These are phyloP conservation scores for Castanospermum australe DNA, from an alignment of 306 rosid species.

Conservation along the genomic window DNA sequence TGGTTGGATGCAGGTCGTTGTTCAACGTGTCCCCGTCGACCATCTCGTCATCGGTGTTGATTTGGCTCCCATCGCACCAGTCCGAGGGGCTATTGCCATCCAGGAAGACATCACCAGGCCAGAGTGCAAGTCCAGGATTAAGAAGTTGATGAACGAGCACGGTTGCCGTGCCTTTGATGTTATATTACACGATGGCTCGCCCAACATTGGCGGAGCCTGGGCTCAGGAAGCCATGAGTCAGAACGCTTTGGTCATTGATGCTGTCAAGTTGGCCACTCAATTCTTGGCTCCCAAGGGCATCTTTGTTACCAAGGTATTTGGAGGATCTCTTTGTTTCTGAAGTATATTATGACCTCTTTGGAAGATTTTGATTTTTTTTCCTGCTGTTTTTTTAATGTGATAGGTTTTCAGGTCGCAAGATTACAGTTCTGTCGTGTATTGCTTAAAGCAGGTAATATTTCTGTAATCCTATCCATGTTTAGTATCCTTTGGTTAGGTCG, in stretches of 20 bases:
- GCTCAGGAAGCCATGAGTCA: slow-evolving; percentile 88
- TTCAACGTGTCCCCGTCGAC: slow-evolving; percentile 73
- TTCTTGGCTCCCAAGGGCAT: slow-evolving; percentile 81
- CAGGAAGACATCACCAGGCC: slow-evolving; percentile 84
- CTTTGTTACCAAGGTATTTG: slow-evolving; percentile 83
- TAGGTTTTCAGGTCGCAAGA: slow-evolving; percentile 98
- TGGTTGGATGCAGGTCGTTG: slow-evolving; percentile 98
- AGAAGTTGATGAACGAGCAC: slow-evolving; percentile 59
- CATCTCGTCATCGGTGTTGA: slow-evolving; percentile 82
- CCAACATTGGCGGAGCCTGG: slow-evolving; percentile 95
- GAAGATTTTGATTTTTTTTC: not conserved
- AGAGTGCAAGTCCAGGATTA: slow-evolving; percentile 65
- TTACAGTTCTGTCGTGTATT: slow-evolving; percentile 76
- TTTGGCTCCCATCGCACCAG: slow-evolving; percentile 70
- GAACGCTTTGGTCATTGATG: slow-evolving; percentile 82
- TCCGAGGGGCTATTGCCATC: slow-evolving; percentile 69
- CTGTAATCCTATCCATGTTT: not conserved
- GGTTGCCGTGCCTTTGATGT: slow-evolving; percentile 61
- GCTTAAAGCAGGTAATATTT: slow-evolving; percentile 65
- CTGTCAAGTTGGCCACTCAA: slow-evolving; percentile 82
- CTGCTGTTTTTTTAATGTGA: not conserved
- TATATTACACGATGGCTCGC: slow-evolving; percentile 85
- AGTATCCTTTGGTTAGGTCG: not conserved
- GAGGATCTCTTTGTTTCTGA: no score
- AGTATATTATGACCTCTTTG: no score